Evolutionary conservation across 345 rosid genomes (phyloP), one percentile per base, ranked within the genome.

Genomic region (Nephelium lappaceum): DNA sequence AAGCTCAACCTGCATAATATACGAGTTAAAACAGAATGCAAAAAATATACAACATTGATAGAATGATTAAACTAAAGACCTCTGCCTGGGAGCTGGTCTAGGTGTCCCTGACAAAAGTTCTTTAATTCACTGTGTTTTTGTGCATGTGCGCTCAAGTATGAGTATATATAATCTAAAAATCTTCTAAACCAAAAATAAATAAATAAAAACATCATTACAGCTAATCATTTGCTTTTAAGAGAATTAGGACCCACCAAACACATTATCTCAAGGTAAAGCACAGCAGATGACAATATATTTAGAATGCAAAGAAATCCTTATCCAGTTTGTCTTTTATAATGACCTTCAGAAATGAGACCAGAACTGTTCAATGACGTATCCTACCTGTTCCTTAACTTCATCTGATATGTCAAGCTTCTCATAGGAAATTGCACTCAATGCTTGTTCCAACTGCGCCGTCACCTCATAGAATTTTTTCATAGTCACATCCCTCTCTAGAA

Each of bases 301-400:
- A 38, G 75, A 55, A 39, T 6, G 12, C 51, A 42, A 66, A 43
- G 55, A 60, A 19, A 53, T 45, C 27, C 67, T 31, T 15, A 55
- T 43, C 71, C 65, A 76, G 58, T 62, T 74, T 71, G 36, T 18
- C 18, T 41, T 15, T 45, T 57, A 43, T 23, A 14, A 51, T 25
- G 24, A 25, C 51, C 9, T 38, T 47, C 39, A 71, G 67, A n/a
- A 55, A 27, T 70, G 63, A 53, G 21, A 66, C 25, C 69, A 67
- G 0, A 64, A 27, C n/a, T 64, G n/a, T 12, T 63, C 3, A 16
- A 23, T 31, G 61, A 63, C 64, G 69, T 18, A 67, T 39, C 31
- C 18, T 82, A 96, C 99, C 97, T 93, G 99, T 77, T 96, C 99
- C 78, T 92, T 96, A 73, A 96, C 98, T 93, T 96, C 99, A 84